Base-by-base conservation (phyloP, 2,329 filamentous ascomycete genomes). In the Graphiopsis chlorocephala region DNA sequence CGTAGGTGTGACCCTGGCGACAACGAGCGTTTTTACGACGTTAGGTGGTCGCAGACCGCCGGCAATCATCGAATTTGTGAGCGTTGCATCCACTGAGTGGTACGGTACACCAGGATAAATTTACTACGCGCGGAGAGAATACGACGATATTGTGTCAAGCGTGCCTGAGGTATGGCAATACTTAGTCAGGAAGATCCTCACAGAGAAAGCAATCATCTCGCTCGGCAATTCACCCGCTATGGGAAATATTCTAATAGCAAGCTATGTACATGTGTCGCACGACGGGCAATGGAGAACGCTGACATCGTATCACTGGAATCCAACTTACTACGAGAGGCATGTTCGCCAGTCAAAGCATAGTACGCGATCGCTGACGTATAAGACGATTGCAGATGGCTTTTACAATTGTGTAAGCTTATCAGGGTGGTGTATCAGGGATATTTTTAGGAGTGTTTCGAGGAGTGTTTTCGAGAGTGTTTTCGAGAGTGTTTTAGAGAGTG, bases 121-220 rank as follows among this genome's bases (percentile, higher is more conserved):
- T n/a, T 58, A 58, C 56, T 58, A 28, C 35, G 35, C 35, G 56
- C 56, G 47, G 56, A 58, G 56, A 42, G 35, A 35, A 58, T 45
- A 58, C 35, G 56, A 35, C 56, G 35, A 58, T 58, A 42, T 58
- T 35, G 56, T 35, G 56, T 45, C 35, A 58, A 58, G 56, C 56
- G 56, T 58, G 56, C 35, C 56, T 58, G 56, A 45, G 56, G 56
- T 58, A 58, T 58, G 56, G 20, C 56, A 58, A 58, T 58, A 35
- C 56, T 58, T 23, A 45, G 29, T 58, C 35, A 45, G 56, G 56
- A 58, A 35, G 47, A 58, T 35, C 47, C 56, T 58, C 47, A 26
- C 56, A 45, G 56, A 58, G 56, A 58, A 45, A 58, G 56, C 33
- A 35, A 58, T 35, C 33, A 42, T 42, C 56, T 58, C 23, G 35